Evolutionary conservation across 495 filamentous ascomycete species (phyloP), one percentile per base, ranked within the genome.

Genomic region (Thermothielavioides terrestris): DNA sequence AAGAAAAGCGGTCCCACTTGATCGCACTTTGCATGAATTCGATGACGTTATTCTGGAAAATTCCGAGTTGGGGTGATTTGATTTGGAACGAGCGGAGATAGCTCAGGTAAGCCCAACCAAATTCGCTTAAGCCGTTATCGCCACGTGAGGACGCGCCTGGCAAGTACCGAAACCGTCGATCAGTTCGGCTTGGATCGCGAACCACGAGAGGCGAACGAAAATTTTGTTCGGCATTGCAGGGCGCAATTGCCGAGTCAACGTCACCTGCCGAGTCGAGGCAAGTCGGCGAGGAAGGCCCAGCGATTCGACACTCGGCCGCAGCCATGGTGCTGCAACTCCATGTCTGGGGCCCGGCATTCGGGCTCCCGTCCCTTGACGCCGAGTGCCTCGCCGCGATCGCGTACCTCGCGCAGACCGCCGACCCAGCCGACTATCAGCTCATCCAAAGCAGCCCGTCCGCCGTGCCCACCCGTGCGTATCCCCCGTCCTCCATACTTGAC

Each of bases 341-440:
- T 64, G 78, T 95, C 54, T 95, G 88, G 87, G 90, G 92, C 34
- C 86, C 89, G 27, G 89, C 84, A 30, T 94, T 94, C 65, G 75
- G 74, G 23, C 78, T 96, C 32, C 85, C 91, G 9, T 96, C 91
- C 43, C 83, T 96, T 51, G 90, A 95, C 50, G 75, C 92, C 42
- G 86, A 94, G 76, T 96, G 85, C 55, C 77, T 90, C 36, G 84
- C 86, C 12, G 71, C 82, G 32, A 81, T 91, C 48, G 77, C 86
- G 31, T 90, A 85, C 59, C 72, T 89, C 28, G 73, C 77, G 10
- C 65, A 79, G 48, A 68, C 72, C 41, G 62, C 85, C 9, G 76
- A 77, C 22, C 64, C 66, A 53, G 71, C 77, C 36, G 66, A 77
- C 49, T 98, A 89, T 88, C 72, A 74, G 46, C 73, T 96, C 28